Percentiles rank a stretch among this genome's conserved stretches.
phyloP scores from a whole-genome alignment of 2,329 filamentous ascomycete species.

The Fusarium clavum region DNA sequence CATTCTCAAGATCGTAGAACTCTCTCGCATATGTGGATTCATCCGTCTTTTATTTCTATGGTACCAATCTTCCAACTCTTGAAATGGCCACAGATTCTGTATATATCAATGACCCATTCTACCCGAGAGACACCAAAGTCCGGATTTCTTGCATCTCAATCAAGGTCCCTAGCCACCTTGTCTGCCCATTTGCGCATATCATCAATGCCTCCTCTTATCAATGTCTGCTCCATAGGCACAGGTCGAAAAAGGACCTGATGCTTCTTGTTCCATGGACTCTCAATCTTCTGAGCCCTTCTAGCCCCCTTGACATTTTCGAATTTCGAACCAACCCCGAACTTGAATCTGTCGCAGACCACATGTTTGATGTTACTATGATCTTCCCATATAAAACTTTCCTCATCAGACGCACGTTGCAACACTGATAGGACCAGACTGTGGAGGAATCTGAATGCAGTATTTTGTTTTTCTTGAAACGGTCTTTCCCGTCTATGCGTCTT shows the following conservation, averaged over 20 bases:
- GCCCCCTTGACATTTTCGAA: constrained; percentile 13
- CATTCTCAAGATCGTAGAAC: neutral
- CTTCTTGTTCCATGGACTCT: neutral
- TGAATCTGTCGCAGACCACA: neutral
- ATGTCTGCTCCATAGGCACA: neutral
- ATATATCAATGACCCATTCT: no score
- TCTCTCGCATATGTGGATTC: neutral
- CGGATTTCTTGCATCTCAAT: neutral
- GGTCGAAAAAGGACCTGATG: neutral
- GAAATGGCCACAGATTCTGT: no score
- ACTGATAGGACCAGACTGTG: neutral
- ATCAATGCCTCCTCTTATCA: neutral
- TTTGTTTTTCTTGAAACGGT: neutral
- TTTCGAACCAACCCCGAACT: constrained; percentile 22
- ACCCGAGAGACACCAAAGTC: neutral
- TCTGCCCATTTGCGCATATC: constrained; percentile 16
- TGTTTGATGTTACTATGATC: constrained; percentile 17
- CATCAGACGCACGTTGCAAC: neutral
- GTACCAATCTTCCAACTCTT: no score
- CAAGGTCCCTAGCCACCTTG: neutral
- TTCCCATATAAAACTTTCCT: constrained; percentile 22
- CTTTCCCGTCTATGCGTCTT: neutral
- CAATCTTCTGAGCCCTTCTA: constrained; percentile 13
- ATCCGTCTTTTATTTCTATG: no score
- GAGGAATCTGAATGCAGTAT: neutral